Conservation (phyloP, 2,329 filamentous ascomycete species). For the Cytospora mali region DNA sequence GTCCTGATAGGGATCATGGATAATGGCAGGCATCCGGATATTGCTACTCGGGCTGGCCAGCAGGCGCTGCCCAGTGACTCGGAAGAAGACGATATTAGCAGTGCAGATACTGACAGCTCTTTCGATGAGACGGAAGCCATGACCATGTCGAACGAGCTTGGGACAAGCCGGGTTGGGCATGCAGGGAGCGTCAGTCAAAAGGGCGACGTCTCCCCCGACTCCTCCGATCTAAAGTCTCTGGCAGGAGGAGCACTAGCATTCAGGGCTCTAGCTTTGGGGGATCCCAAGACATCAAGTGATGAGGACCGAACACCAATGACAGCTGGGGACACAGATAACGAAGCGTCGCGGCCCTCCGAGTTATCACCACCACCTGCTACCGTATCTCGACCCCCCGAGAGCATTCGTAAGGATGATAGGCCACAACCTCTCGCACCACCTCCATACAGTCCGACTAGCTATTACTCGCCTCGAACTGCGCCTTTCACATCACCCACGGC, state of each 20-base stretch:
- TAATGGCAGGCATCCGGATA: conserved; percentile 65
- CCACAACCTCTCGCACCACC: conserved; percentile 20
- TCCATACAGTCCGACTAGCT: conserved; percentile 19
- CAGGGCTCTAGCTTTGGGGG: conserved; percentile 29
- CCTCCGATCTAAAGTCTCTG: conserved; percentile 37
- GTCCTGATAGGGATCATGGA: conserved; percentile 68
- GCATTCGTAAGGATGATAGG: conserved; percentile 21
- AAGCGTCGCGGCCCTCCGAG: conserved; percentile 5
- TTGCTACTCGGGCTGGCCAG: conserved; percentile 60
- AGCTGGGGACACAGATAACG: conserved; percentile 27
- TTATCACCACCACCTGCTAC: conserved; percentile 9
- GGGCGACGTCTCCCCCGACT: conserved; percentile 15
- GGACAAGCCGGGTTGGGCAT: conserved; percentile 17
- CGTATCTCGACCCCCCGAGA: conserved; percentile 12
- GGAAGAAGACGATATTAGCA: conserved; percentile 27
- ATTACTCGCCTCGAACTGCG: conserved; percentile 22
- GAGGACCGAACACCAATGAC: conserved; percentile 31
- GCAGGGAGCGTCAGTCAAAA: conserved; percentile 3
- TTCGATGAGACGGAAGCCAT: conserved; percentile 16
- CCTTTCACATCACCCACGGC: conserved; percentile 29
- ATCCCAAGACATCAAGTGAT: conserved; percentile 26
- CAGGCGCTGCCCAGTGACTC: conserved; percentile 51
- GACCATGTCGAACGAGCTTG: conserved; percentile 32
- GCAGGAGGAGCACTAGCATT: conserved; percentile 39
- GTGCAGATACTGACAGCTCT: conserved; percentile 20